These are phyloP conservation scores for Haematococcus lacustris DNA, from an alignment of 139 green algal genomes.

Conservation along the genomic window DNA sequence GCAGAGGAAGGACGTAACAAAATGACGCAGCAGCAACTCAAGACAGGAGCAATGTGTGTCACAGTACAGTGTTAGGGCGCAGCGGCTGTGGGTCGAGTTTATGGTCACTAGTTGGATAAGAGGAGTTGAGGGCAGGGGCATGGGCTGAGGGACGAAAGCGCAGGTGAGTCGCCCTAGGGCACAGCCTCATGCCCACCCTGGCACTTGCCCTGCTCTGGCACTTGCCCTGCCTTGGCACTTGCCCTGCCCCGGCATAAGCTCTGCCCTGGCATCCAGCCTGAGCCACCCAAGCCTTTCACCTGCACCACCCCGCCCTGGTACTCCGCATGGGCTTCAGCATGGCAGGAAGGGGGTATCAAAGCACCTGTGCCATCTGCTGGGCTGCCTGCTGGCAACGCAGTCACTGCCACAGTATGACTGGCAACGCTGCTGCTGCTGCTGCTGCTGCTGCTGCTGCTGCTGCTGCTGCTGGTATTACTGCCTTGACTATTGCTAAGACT, in stretches of 20 bases:
- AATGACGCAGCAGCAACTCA: not conserved
- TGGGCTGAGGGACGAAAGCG: no score
- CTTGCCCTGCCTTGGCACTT: not conserved
- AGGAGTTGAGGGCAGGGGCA: no score
- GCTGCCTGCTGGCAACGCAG: no score
- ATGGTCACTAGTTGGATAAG: no score
- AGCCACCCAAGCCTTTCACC: not conserved
- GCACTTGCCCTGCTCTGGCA: not conserved
- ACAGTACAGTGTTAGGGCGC: no score
- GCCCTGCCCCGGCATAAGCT: not conserved
- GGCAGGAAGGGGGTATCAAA: no score
- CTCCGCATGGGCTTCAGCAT: not conserved
- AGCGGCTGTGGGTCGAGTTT: no score
- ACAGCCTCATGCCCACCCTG: not conserved
- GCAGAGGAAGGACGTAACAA: not conserved
- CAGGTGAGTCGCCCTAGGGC: no score
- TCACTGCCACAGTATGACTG: not conserved
- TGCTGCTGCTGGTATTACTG: not conserved
- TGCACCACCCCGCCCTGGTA: not conserved
- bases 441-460: not conserved
- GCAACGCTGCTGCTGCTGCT: not conserved
- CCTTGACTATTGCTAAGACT: not conserved
- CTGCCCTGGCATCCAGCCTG: not conserved
- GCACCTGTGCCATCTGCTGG: no score
- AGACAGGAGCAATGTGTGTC: not conserved